Evolutionary conservation across 2,329 filamentous ascomycete species (phyloP), one percentile per base, ranked within the genome.

Genomic region (Aspergillus proliferans): DNA sequence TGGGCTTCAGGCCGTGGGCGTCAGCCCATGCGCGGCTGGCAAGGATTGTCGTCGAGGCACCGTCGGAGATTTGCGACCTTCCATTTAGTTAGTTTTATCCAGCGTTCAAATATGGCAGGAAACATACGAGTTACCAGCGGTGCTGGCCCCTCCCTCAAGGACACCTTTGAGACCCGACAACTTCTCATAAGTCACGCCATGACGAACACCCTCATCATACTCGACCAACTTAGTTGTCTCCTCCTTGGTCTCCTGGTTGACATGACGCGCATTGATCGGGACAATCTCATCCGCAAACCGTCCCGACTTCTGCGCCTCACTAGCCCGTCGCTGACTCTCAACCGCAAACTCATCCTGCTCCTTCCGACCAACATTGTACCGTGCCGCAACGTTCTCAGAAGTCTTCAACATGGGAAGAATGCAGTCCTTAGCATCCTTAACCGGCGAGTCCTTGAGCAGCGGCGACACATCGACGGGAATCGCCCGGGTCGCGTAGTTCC

Each of bases 331-430:
- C 76, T 89, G 96, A 50, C 84, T 88, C 74, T 92, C 88, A 10
- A 85, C 86, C 0, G 91, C 88, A 69, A 83, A 96, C 58, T 79
- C 76, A 71, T 97, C 91, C 73, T 95, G 87, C 63, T 76, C 73
- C 64, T 88, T 82, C 49, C 92, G 80, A 4, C 80, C 74, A 65
- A 96, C 83, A 63, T 85, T 82, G 71, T 95, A 96, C 72, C 95
- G 89, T 46, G 81, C 81, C 62, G 85, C 88, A 15, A 97, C 90
- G 69, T 96, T 96, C 76, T 97, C 91, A 52, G 85, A 90, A 4
- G 92, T 96, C 80, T 92, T 90, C 40, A 92, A 88, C 91, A 97
- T 97, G 57, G 91, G 86, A 76, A 88, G 79, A 79, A 90, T 80
- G 77, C 88, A 92, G 73, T 96, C 90, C 43, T 68, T 68, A 0